A percentile compares a stretch with the other conserved stretches of the same genome.
phyloP scores from a whole-genome alignment of 1,139 yeast genomes.

The Hanseniaspora sp. region DNA sequence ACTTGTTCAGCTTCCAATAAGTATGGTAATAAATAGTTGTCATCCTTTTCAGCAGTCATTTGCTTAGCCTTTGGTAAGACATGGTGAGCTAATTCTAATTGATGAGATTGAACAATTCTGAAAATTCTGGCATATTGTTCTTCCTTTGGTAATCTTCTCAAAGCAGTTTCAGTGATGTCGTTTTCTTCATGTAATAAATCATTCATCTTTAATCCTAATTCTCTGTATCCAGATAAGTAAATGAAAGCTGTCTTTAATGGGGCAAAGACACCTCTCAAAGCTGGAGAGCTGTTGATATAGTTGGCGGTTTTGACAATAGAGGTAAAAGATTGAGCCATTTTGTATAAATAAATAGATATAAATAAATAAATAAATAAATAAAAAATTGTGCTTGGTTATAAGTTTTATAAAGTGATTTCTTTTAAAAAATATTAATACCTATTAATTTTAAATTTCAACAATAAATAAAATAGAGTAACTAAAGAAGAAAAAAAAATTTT shows the following conservation, averaged over 20 bases:
- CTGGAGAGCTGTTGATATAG: constrained; percentile 69
- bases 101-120: constrained; percentile 88
- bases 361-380: background rate
- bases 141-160: constrained; percentile 72
- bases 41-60: constrained; percentile 72
- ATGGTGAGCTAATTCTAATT: constrained; percentile 72
- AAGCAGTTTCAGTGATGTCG: constrained; percentile 76
- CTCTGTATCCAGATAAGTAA: constrained; percentile 79
- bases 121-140: constrained; percentile 82
- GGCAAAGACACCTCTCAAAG: constrained; percentile 58
- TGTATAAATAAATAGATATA: background rate
- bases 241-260: constrained; percentile 72
- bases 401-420: too few relatives aligned
- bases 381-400: background rate
- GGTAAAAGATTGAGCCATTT: constrained; percentile 46
- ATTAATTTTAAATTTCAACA: too few relatives aligned
- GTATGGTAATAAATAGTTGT: constrained; percentile 76
- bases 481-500: too few relatives aligned
- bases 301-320: constrained; percentile 75
- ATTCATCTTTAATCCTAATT: constrained; percentile 79
- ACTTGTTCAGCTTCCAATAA: constrained; percentile 91
- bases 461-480: background rate
- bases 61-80: constrained; percentile 73
- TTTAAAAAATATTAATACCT: too few relatives aligned
- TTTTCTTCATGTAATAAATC: constrained; percentile 82